These are phyloP conservation scores for Agroathelia rolfsii DNA, from an alignment of 1,284 basidiomycete species.

Conservation along the genomic window DNA sequence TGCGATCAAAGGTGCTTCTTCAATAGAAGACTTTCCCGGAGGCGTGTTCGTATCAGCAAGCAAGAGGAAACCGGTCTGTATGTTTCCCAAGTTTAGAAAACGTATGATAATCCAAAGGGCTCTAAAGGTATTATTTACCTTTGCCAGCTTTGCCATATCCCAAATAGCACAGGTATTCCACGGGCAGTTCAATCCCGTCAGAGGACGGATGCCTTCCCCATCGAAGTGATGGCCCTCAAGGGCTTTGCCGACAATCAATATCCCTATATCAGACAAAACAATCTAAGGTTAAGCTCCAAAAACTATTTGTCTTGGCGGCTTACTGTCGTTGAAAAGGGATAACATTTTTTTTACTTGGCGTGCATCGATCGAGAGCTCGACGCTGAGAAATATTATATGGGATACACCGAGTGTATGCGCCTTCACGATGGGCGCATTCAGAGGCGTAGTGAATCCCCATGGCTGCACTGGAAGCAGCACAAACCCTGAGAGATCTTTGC, in stretches of 20 bases:
- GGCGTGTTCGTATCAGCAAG: slow-evolving; percentile 2
- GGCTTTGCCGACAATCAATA: slow-evolving; percentile 3
- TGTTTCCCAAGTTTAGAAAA: not conserved
- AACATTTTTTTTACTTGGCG: slow-evolving; percentile 2
- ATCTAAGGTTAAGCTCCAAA: too few relatives aligned
- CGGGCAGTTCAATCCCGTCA: slow-evolving; percentile 1
- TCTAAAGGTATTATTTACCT: not conserved
- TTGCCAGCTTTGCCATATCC: slow-evolving; percentile 2
- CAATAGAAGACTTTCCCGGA: slow-evolving; percentile 4
- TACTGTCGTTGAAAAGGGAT: not conserved
- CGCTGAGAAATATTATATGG: slow-evolving; percentile 1
- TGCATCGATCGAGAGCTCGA: slow-evolving; percentile 1
- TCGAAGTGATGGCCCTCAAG: slow-evolving; percentile 1
- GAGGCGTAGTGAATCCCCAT: slow-evolving; percentile 2
- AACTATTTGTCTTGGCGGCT: too few relatives aligned
- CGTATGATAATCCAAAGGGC: not conserved
- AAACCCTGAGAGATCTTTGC: not conserved
- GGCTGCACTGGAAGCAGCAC: slow-evolving; percentile 1
- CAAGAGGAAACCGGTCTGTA: not conserved
- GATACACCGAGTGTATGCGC: slow-evolving; percentile 1
- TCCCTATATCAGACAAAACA: not conserved
- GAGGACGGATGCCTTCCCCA: not conserved
- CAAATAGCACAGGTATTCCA: slow-evolving; percentile 5
- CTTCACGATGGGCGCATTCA: slow-evolving; percentile 1
- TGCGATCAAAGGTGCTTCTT: slow-evolving; percentile 3